Evolutionary conservation across 2,329 filamentous ascomycete genomes (phyloP), one percentile per base, ranked within the genome.

Genomic region (Didymella segeticola): DNA sequence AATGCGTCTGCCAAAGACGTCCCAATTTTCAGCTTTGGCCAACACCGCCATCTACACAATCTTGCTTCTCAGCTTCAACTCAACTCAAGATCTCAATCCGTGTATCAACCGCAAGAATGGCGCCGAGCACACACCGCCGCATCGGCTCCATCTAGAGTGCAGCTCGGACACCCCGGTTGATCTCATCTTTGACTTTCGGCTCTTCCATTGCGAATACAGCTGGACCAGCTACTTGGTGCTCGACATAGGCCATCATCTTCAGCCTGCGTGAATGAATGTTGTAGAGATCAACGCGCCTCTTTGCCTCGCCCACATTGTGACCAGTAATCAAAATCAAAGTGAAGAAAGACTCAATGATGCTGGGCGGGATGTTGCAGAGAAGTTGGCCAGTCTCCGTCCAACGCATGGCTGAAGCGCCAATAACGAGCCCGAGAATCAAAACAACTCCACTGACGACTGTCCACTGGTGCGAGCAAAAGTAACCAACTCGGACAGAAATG

Each of bases 341-440:
- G 33, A 52, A 52, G 15, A 52, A 52, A 5, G 39, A 38, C 33
- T 52, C 48, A 25, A 52, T 41, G 11, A 45, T 41, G 29, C 48
- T 52, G 14, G 41, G 48, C 36, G 48, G 48, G 5, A 45, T 46
- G 33, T 52, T 52, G 48, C 48, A 52, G 7, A 52, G 41, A 10
- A 52, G 33, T n/a, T 52, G 48, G 11, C 48, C 48, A 11, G 48
- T 46, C 23, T 45, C 48, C 11, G 12, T 52, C 48, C 48, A 52
- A 5, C 34, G 31, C 48, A 52, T 39, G n/a, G 31, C 48, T 25
- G 41, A 38, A 33, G 48, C 48, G 12, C 48, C 48, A 8, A 39
- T 5, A 19, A 52, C 26, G 3, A 52, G 41, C 2, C 31, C 48
- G 17, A 52, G n/a, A 20, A 46, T 39, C 2, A 33, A 17, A 4